Base-by-base conservation (phyloP, 2,329 filamentous ascomycete genomes). In the Orbilia ellipsospora region DNA sequence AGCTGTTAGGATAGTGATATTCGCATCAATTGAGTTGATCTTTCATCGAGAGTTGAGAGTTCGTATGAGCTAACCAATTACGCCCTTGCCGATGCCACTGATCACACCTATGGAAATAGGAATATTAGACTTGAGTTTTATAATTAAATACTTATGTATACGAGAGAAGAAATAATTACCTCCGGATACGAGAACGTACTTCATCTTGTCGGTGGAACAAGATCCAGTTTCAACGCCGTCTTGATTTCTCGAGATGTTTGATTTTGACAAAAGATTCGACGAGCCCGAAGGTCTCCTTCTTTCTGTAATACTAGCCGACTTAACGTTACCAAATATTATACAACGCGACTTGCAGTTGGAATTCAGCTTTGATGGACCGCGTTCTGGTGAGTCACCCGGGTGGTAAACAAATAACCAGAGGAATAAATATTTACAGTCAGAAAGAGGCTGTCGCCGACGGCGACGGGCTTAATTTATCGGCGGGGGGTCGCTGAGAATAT, bases 111-210 rank as follows among this genome's bases (percentile, higher is more conserved):
- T 79, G 73, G 77, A 79, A 55, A 75, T 26, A 20, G 6, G 13
- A 23, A 57, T 69, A 78, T 80, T 69, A 48, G 44, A 48, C 4
- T n/a, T 48, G 44, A 4, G 44, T 12, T 48, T 48, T 48, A 44
- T n/a, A 36, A 42, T 44, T 31, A 36, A 36, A 63, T 52, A 56
- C 28, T 15, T 65, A 40, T 61, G 50, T 61, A 40, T 13, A 56
- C 4, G 7, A 55, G 45, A 15, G 77, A 70, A 74, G 73, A 70
- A 66, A 79, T 36, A 82, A 85, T 84, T 83, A 91, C 90, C 91
- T 86, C 91, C 91, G 79, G 90, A 92, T 79, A 93, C 90, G 79
- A 93, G 86, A 83, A 93, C 89, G 86, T 92, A 92, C 85, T 92
- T 92, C 90, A 93, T 93, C 81, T 84, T 69, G 64, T 50, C 13